Base-by-base conservation (phyloP, 2,329 filamentous ascomycete species). In the Alternaria sp. region DNA sequence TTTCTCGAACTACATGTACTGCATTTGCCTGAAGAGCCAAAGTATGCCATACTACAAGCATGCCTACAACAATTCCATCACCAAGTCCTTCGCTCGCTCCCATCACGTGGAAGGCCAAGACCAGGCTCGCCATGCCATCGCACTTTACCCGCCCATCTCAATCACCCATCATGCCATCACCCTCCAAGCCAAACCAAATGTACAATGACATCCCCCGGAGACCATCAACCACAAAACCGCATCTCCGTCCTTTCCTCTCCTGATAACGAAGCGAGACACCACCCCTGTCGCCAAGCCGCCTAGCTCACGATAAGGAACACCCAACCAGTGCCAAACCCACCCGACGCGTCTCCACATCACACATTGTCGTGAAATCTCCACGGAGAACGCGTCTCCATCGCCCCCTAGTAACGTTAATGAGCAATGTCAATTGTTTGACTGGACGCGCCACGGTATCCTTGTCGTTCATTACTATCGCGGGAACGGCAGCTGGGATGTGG, bases 301-400 rank as follows among this genome's bases (percentile, higher is more conserved):
- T 59, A 55, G 58, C 44, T 56, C 26, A 45, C 55, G 65, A 67
- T 67, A 62, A 68, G 57, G 40, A 57, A 46, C 49, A 28, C 46
- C 51, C 57, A 47, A 45, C 19, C 46, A 55, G 40, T 11, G 5
- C 36, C 36, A 40, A 40, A 17, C 15, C 5, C 19, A 23, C 21
- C 10, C 54, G 19, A 54, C 59, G 50, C 44, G n/a, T 32, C 50
- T 50, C 52, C 50, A 53, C 59, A 46, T 32, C 65, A 51, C 13
- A 44, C 23, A n/a, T 9, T 15, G n/a, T 23, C 52, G 46, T 45
- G n/a, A 25, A 13, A 62, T 74, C 70, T 73, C 72, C 73, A 72
- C 73, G 73, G 73, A 76, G 73, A 67, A 63, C 49, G 9, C 19
- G 17, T 32, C 36, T 17, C 49, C 49, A 52, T 30, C 13, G 30